Evolutionary conservation across 202 grass and related monocot genomes (phyloP).

Genomic region (Hordeum pubiflorum): DNA sequence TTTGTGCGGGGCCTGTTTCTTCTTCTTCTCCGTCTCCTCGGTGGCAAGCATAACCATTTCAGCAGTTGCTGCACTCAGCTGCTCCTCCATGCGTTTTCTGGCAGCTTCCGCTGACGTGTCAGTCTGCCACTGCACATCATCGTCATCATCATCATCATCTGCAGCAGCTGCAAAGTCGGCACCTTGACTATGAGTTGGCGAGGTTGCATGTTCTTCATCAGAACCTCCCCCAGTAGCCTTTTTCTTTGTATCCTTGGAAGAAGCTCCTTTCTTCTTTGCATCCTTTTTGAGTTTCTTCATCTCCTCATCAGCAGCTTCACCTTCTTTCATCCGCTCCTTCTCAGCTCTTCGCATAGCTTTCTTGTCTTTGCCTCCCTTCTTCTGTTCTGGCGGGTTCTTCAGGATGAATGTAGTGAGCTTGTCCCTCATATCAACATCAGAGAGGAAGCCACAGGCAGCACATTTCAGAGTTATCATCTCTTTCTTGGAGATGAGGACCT

Average conservation of each 20-base stretch:
- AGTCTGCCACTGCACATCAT: conserved; percentile 63
- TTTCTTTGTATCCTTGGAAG: conserved; percentile 63
- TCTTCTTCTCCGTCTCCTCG: conserved; percentile 38
- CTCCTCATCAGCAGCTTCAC: conserved; percentile 79
- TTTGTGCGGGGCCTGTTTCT: conserved; percentile 8
- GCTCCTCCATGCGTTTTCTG: conserved; percentile 54
- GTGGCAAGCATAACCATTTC: conserved; percentile 74
- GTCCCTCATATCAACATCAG: conserved; percentile 80
- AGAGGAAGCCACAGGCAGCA: conserved; percentile 78
- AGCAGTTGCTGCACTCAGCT: conserved; percentile 61
- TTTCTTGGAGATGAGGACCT: conserved; percentile 58
- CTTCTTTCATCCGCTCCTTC: conserved; percentile 76
- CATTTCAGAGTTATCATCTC: conserved; percentile 85
- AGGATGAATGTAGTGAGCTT: conserved; percentile 73
- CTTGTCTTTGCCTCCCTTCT: conserved; percentile 73
- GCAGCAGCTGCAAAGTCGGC: conserved; percentile 31
- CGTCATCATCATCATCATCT: conserved; percentile 19
- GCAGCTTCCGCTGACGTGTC: conserved; percentile 61
- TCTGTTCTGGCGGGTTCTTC: conserved; percentile 63
- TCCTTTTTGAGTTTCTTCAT: conserved; percentile 80
- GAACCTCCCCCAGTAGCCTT: conserved; percentile 33
- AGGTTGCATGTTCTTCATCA: conserved; percentile 60
- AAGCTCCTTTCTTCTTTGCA: conserved; percentile 62
- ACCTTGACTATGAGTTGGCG: conserved; percentile 45
- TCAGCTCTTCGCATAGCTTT: conserved; percentile 79